Evolutionary conservation across 306 rosid genomes (phyloP).

Genomic region (Spatholobus suberectus): DNA sequence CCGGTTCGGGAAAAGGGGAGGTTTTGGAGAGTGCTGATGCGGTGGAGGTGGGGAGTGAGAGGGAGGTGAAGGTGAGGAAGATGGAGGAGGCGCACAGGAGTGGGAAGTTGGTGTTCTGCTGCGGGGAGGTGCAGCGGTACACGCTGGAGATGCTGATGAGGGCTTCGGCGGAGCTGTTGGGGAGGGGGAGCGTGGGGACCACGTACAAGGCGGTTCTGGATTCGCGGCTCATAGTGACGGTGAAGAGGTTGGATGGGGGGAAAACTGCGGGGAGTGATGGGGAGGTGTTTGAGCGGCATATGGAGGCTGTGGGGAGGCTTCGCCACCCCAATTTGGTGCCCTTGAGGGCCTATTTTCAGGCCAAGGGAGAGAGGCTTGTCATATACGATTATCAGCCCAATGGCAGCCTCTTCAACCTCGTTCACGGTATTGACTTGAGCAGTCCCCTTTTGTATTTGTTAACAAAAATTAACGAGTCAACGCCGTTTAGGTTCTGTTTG

Average conservation of each 20-base stretch:
- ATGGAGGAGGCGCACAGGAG: slow-evolving; percentile 57
- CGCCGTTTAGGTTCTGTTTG: too few species aligned
- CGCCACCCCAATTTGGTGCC: slow-evolving; percentile 89
- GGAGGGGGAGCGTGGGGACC: slow-evolving; percentile 81
- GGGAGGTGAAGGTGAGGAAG: slow-evolving; percentile 40
- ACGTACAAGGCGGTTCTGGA: slow-evolving; percentile 92
- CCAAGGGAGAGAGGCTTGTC: slow-evolving; percentile 84
- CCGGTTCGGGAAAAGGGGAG: not conserved
- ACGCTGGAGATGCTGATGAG: slow-evolving; percentile 84
- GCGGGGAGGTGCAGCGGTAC: slow-evolving; percentile 67
- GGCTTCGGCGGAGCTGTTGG: slow-evolving; percentile 92
- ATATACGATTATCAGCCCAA: slow-evolving; percentile 86
- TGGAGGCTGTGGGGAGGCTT: slow-evolving; percentile 71
- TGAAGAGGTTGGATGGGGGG: slow-evolving; percentile 83
- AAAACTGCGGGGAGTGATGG: slow-evolving; percentile 56
- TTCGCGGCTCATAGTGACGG: slow-evolving; percentile 66
- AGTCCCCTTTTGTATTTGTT: not conserved
- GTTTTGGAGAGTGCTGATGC: not conserved
- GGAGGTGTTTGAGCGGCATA: slow-evolving; percentile 67
- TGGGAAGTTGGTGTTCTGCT: slow-evolving; percentile 71
- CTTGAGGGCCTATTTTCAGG: slow-evolving; percentile 84
- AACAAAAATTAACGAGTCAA: too few species aligned
- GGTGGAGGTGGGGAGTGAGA: slow-evolving; percentile 30
- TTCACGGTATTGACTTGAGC: slow-evolving; percentile 74
- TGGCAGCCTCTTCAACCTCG: slow-evolving; percentile 86